Evolutionary conservation across 192 early-diverging fungal genomes (phyloP).

Genomic region (Powellomyces hirtus): DNA sequence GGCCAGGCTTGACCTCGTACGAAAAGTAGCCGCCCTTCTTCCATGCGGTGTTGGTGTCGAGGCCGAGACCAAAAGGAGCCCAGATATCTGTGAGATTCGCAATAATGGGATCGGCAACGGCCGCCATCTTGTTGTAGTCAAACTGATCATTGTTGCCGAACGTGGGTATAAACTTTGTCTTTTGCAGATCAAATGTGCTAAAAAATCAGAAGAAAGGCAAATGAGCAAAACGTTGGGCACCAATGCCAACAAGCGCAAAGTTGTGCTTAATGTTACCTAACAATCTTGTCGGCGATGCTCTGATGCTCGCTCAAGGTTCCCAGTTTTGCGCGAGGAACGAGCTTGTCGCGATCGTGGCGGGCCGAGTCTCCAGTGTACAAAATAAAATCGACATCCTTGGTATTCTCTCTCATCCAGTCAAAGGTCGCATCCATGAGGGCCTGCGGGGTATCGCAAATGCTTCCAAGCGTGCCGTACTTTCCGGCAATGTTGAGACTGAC

Average conservation of each 20-base stretch:
- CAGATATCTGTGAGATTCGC: constrained; percentile 26
- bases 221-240: neutral
- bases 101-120: constrained; percentile 14
- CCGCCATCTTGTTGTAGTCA: constrained; percentile 20
- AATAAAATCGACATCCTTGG: constrained; percentile 29
- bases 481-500: constrained; percentile 18
- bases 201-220: neutral
- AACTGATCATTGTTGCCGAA: constrained; percentile 35
- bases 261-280: too few species aligned
- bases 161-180: constrained; percentile 25
- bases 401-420: constrained; percentile 19
- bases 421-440: constrained; percentile 30
- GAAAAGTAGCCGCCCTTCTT: constrained; percentile 30
- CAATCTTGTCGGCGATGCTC: constrained; percentile 17
- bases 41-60: constrained; percentile 10
- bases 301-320: constrained; percentile 15
- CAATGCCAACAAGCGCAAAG: too few species aligned
- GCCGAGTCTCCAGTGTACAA: constrained; percentile 37
- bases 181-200: constrained; percentile 13
- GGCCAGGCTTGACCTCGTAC: constrained; percentile 14
- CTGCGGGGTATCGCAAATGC: constrained; percentile 28
- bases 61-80: constrained; percentile 17
- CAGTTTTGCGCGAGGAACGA: neutral
- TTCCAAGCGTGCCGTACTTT: constrained; percentile 24
- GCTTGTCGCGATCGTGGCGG: constrained; percentile 33